Evolutionary conservation across 2,329 filamentous ascomycete genomes (phyloP), one percentile per base, ranked within the genome.

Genomic region (Tolypocladium endophyticum): DNA sequence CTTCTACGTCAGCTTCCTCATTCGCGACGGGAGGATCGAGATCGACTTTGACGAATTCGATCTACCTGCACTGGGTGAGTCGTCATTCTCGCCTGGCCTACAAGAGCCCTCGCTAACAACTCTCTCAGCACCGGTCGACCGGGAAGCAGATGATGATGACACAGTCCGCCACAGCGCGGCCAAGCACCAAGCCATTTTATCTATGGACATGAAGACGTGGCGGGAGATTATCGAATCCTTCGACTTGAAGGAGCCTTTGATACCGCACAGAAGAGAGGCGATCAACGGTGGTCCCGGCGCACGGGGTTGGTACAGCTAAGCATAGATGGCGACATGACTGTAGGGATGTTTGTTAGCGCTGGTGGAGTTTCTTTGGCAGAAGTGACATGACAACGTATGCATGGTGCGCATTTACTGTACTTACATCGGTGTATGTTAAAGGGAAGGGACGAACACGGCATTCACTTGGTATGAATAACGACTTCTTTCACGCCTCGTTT

Each of bases 1-100:
- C 67, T 99, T 99, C 73, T 97, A 97, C 71, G 84, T 96, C 66
- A 95, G 90, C 70, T 99, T 99, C 69, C 76, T 99, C 62, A 91
- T 97, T 61, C 86, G 90, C 60, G 94, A 99, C 73, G 92, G 92
- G 14, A 85, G 83, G 61, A 83, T 92, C 7, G 85, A 84, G 39
- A 80, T 99, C n/a, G 79, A 83, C 3, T 82, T 85, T 59, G 92
- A 97, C 68, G 81, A 85, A 16, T 76, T 88, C 61, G 86, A 83
- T 1, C 76, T 96, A 50, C 92, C 92, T n/a, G 85, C 90, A 28
- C 73, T 97, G 56, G 79, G 92, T 96, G 79, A 79, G 88, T 81
- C 14, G 50, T 35, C 18, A 53, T 9, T 36, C 39, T n/a, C 12
- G 11, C 7, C 20, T 14, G 50, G 50, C 3, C 18, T 16, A 33